Evolutionary conservation across 192 early-diverging fungal species (phyloP).

Genomic region (Coemansia biformis): DNA sequence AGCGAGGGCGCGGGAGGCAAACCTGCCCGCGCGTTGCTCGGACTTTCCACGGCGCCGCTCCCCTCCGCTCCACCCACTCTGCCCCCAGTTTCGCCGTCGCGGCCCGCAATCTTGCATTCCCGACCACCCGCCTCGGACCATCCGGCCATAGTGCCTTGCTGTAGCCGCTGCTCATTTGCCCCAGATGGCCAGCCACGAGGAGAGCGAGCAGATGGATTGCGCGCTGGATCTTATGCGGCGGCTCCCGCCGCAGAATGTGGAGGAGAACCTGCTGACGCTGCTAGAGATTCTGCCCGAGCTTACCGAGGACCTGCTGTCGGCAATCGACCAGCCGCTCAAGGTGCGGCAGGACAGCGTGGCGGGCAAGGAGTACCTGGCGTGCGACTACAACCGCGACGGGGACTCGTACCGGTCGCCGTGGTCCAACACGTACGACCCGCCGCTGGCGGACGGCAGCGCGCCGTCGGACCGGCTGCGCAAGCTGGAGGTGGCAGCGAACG

Average conservation of each 20-base stretch:
- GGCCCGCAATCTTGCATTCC: too few relatives aligned
- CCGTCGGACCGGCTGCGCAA: slow-evolving; percentile 79
- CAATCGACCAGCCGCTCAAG: slow-evolving; percentile 90
- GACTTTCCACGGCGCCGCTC: too few relatives aligned
- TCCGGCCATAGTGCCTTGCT: neutral
- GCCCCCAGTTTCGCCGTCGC: too few relatives aligned
- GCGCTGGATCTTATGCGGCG: slow-evolving; percentile 97
- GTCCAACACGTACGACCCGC: slow-evolving; percentile 92
- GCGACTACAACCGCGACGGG: slow-evolving; percentile 96
- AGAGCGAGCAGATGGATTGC: slow-evolving; percentile 70
- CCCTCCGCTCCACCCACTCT: too few relatives aligned
- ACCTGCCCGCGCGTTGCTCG: too few relatives aligned
- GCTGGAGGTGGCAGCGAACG: slow-evolving; percentile 88
- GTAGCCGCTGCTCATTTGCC: neutral
- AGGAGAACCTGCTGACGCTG: slow-evolving; percentile 79
- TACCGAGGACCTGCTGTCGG: slow-evolving; percentile 84
- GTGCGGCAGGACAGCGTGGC: slow-evolving; percentile 61
- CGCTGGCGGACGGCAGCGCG: slow-evolving; percentile 66
- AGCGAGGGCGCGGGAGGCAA: too few relatives aligned
- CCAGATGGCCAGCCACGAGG: slow-evolving; percentile 40
- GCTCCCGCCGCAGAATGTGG: slow-evolving; percentile 85
- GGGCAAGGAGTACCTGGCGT: slow-evolving; percentile 81
- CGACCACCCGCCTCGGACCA: too few relatives aligned
- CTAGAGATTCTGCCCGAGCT: slow-evolving; percentile 77
- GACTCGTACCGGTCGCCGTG: slow-evolving; percentile 95